Conservation (phyloP, 2,329 filamentous ascomycete genomes). For the Cercospora nicotianae region DNA sequence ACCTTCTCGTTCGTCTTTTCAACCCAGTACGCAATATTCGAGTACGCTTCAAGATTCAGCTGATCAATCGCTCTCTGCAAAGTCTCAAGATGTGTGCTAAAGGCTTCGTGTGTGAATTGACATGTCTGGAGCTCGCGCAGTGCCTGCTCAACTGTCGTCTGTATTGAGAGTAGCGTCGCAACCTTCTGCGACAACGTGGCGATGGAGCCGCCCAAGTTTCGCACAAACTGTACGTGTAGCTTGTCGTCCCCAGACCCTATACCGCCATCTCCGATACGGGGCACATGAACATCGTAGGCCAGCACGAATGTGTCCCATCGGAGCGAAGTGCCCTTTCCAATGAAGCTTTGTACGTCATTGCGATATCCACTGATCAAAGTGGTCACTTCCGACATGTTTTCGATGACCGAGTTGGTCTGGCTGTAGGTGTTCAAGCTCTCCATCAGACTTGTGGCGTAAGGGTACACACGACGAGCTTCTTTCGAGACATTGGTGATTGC, state of each 20-base stretch:
- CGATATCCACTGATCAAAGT: conserved; percentile 87
- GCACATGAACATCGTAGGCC: conserved; percentile 87
- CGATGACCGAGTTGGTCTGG: conserved; percentile 82
- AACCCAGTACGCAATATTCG: conserved; percentile 91
- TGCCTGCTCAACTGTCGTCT: conserved; percentile 78
- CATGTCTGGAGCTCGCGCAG: conserved; percentile 81
- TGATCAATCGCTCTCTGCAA: conserved; percentile 95
- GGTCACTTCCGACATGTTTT: conserved; percentile 81
- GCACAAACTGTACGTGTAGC: conserved; percentile 87
- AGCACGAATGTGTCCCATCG: conserved; percentile 98
- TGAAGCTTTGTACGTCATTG: conserved; percentile 81
- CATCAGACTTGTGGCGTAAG: conserved; percentile 96
- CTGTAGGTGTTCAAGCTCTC: conserved; percentile 94
- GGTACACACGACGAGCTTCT: conserved; percentile 97
- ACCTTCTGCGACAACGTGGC: conserved; percentile 88
- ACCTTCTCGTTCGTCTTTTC: conserved; percentile 81
- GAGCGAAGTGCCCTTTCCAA: conserved; percentile 83
- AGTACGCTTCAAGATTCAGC: conserved; percentile 92
- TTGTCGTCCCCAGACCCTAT: conserved; percentile 33
- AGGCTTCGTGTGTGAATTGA: conserved; percentile 74
- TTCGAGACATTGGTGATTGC: conserved; percentile 94
- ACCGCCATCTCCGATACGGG: conserved; percentile 51
- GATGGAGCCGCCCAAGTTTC: conserved; percentile 84
- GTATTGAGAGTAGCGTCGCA: conserved; percentile 71
- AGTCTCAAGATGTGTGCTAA: conserved; percentile 75